Percentiles rank a stretch among this genome's conserved stretches.
phyloP scores from a whole-genome alignment of 805 yeast genomes.

The Peterozyma toletana region DNA sequence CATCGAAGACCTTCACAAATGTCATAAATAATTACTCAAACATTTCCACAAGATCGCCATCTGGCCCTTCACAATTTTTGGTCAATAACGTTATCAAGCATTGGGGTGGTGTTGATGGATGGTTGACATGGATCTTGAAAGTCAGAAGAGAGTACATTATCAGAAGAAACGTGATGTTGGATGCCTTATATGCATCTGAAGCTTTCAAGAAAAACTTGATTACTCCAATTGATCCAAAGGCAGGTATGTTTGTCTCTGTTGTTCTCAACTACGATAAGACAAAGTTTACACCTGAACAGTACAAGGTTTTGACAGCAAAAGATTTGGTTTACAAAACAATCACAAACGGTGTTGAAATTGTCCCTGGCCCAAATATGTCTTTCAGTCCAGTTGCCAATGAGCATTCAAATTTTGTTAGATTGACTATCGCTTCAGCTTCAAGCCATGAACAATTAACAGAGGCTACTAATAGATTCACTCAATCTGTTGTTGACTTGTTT shows the following conservation, averaged over 20 bases:
- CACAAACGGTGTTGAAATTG: slow-evolving; percentile 47
- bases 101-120: slow-evolving; percentile 70
- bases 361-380: slow-evolving; percentile 56
- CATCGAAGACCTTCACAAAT: slow-evolving; percentile 36
- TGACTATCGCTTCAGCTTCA: slow-evolving; percentile 51
- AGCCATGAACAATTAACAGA: slow-evolving; percentile 38
- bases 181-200: slow-evolving; percentile 35
- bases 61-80: slow-evolving; percentile 52
- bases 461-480: slow-evolving; percentile 44
- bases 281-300: slow-evolving; percentile 16
- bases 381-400: slow-evolving; percentile 32
- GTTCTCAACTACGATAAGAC: slow-evolving; percentile 24
- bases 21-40: slow-evolving; percentile 33
- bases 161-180: slow-evolving; percentile 58
- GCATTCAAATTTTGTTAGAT: slow-evolving; percentile 40
- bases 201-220: slow-evolving; percentile 35
- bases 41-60: slow-evolving; percentile 46
- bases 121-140: slow-evolving; percentile 66
- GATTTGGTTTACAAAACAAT: slow-evolving; percentile 33
- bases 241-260: slow-evolving; percentile 56
- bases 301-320: slow-evolving; percentile 30
- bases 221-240: slow-evolving; percentile 41
- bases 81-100: slow-evolving; percentile 43
- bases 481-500: slow-evolving; percentile 40
- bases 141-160: slow-evolving; percentile 60